Conservation (phyloP, 1,284 basidiomycete genomes). For the Irpex lacteus region DNA sequence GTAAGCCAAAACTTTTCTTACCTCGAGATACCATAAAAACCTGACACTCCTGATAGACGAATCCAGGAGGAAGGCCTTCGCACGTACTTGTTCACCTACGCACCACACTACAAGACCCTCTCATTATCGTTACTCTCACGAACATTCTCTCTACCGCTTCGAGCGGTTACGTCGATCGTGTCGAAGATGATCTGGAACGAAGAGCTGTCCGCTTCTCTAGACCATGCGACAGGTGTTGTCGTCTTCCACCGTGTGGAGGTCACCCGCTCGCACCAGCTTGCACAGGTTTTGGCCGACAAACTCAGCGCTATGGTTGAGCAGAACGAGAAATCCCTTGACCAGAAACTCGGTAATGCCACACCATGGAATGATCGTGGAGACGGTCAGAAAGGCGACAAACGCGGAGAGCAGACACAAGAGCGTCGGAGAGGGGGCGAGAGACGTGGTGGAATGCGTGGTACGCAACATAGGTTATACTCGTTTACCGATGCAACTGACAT, state of each 20-base stretch:
- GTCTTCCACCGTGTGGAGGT: conserved; percentile 91
- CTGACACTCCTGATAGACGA: conserved; percentile 49
- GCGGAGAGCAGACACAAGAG: conserved; percentile 73
- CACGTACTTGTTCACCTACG: conserved; percentile 99
- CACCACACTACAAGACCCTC: conserved; percentile 90
- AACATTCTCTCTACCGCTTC: conserved; percentile 83
- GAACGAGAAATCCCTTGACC: conserved; percentile 93
- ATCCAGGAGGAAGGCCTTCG: conserved; percentile 98
- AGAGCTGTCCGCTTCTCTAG: conserved; percentile 91
- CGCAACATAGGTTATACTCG: conserved; percentile 16
- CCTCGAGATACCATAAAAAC: neutral
- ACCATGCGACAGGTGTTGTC: conserved; percentile 84
- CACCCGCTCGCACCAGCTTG: conserved; percentile 86
- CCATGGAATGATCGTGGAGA: conserved; percentile 72
- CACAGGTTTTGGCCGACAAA: conserved; percentile 87
- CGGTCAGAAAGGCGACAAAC: conserved; percentile 72
- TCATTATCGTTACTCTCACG: conserved; percentile 85
- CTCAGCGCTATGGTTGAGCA: conserved; percentile 88
- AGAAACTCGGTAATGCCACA: conserved; percentile 73
- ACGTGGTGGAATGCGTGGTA: conserved; percentile 52
- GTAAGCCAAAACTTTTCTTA: conserved; percentile 44
- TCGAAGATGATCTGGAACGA: conserved; percentile 99
- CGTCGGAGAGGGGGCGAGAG: conserved; percentile 69
- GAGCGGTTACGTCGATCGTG: conserved; percentile 87
- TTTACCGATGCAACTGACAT: neutral